Conservation (phyloP, 2,329 filamentous ascomycete genomes). For the Botrytis porri region DNA sequence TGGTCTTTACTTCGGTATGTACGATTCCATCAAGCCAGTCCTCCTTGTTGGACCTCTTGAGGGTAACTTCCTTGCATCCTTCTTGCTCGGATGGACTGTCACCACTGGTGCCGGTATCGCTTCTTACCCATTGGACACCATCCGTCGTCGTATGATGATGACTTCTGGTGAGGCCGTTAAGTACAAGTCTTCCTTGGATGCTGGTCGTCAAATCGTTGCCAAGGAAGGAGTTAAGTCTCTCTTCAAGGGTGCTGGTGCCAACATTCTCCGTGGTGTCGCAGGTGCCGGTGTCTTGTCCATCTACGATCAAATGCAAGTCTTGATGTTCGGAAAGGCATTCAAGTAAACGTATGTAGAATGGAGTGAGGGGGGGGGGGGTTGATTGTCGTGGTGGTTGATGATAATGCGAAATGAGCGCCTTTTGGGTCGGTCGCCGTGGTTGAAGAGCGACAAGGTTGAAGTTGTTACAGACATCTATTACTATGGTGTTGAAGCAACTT, state of each 20-base stretch:
- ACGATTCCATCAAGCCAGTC: slow-evolving; percentile 99
- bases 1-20: slow-evolving; percentile 99
- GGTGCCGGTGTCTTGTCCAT: slow-evolving; percentile 99
- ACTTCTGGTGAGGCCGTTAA: slow-evolving; percentile 97
- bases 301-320: slow-evolving; percentile 99
- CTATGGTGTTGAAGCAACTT: slow-evolving; percentile 40
- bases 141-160: slow-evolving; percentile 99
- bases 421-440: slow-evolving; percentile 26
- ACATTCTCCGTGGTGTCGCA: slow-evolving; percentile 99
- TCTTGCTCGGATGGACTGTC: slow-evolving; percentile 97
- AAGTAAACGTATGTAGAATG: slow-evolving; percentile 51
- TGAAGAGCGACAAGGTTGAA: slow-evolving; percentile 33
- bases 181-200: slow-evolving; percentile 96
- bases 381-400: slow-evolving; percentile 7
- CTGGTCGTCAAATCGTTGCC: slow-evolving; percentile 93
- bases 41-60: slow-evolving; percentile 85
- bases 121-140: slow-evolving; percentile 99
- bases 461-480: slow-evolving; percentile 38
- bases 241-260: slow-evolving; percentile 99
- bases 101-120: slow-evolving; percentile 99
- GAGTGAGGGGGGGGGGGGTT: slow-evolving; percentile 11
- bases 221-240: slow-evolving; percentile 98
- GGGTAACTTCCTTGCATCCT: slow-evolving; percentile 99
- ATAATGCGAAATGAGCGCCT: slow-evolving; percentile 23
- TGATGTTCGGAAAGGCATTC: slow-evolving; percentile 99